phyloP scores from a whole-genome alignment of 2,329 filamentous ascomycete species.

The Colletotrichum sp. region DNA sequence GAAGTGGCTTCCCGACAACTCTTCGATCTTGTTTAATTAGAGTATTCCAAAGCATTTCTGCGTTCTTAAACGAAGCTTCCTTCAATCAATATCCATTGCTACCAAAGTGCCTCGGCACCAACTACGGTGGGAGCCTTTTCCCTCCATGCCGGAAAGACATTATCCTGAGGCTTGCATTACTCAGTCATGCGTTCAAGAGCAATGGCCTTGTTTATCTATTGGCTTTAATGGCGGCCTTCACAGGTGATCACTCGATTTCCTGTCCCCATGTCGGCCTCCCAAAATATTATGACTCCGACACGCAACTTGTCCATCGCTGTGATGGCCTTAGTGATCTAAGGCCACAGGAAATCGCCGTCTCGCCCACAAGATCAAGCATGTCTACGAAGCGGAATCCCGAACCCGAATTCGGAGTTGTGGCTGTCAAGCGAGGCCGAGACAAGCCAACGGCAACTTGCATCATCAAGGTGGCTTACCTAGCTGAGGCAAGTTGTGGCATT shows the following conservation, averaged over 20 bases:
- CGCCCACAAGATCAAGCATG: too few relatives aligned
- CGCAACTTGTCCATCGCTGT: too few relatives aligned
- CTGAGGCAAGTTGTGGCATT: too few relatives aligned
- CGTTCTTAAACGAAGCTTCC: not conserved
- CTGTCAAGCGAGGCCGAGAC: not conserved
- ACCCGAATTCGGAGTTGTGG: not conserved
- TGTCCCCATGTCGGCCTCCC: not conserved
- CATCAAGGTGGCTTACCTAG: not conserved
- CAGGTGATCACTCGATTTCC: rapidly evolving
- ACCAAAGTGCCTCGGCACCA: not conserved
- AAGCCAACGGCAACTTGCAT: not conserved
- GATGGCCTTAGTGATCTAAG: too few relatives aligned
- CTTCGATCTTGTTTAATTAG: too few relatives aligned
- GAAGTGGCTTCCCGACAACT: not conserved
- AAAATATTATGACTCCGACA: too few relatives aligned
- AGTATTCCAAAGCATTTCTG: not conserved
- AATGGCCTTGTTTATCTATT: not conserved
- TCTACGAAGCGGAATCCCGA: not conserved
- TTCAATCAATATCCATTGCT: not conserved
- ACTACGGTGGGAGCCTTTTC: not conserved
- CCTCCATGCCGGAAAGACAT: not conserved
- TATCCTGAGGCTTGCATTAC: not conserved
- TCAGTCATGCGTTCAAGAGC: not conserved
- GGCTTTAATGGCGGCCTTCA: not conserved
- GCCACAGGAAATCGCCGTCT: too few relatives aligned